Conservation (phyloP, 768 basidiomycete genomes). For the Termitomyces titanicus region DNA sequence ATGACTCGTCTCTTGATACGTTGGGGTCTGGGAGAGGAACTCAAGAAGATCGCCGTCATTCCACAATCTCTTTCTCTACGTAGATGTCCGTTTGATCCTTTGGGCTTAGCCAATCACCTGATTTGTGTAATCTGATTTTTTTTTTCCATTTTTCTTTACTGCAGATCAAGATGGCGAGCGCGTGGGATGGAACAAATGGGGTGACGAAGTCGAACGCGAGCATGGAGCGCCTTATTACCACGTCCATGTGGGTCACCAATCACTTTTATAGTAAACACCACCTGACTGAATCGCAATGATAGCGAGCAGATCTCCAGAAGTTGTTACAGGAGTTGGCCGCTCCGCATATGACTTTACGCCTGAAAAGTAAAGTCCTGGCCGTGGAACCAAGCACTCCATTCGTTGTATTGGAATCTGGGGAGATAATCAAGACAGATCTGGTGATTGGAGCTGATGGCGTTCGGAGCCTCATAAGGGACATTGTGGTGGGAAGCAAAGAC, state of each 20-base stretch:
- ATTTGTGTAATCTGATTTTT: background rate
- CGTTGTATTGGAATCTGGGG: constrained; percentile 39
- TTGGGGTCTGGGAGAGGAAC: constrained; percentile 45
- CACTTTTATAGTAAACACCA: constrained; percentile 13
- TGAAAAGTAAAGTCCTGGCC: constrained; percentile 19
- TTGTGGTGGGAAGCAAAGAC: constrained; percentile 44
- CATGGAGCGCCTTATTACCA: constrained; percentile 31
- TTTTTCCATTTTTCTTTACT: background rate
- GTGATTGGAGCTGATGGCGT: constrained; percentile 48
- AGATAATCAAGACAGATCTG: constrained; percentile 39
- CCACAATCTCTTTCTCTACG: constrained; percentile 37
- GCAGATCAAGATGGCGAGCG: constrained; percentile 28
- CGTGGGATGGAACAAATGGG: constrained; percentile 24
- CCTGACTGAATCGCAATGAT: constrained; percentile 3
- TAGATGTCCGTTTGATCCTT: constrained; percentile 29
- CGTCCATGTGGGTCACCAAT: constrained; percentile 25
- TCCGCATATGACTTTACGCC: constrained; percentile 32
- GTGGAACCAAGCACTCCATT: constrained; percentile 4
- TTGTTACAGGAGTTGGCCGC: constrained; percentile 28
- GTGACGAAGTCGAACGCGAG: constrained; percentile 23
- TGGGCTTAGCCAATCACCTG: background rate
- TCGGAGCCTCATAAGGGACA: constrained; percentile 45
- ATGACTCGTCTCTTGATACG: constrained; percentile 41
- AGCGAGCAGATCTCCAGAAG: constrained; percentile 48
- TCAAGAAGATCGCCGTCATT: constrained; percentile 33